A percentile compares a stretch with the other conserved stretches of the same genome.
phyloP scores from a whole-genome alignment of 306 rosid species.

The Arachis stenosperma region DNA sequence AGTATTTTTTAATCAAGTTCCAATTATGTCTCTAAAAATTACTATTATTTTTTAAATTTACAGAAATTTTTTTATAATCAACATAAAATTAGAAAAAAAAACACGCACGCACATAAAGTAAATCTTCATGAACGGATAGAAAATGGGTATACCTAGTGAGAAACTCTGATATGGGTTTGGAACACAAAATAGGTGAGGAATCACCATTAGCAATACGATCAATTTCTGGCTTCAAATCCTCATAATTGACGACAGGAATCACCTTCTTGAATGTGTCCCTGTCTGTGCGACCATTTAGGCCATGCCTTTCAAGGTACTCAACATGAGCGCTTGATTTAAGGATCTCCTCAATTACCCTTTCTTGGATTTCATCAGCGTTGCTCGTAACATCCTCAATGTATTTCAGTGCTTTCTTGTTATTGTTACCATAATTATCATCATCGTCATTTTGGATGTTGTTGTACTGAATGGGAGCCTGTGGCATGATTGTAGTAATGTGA shows the following conservation, averaged over 20 bases:
- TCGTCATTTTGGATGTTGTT: conserved; percentile 10
- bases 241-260: conserved; percentile 62
- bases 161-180: conserved; percentile 67
- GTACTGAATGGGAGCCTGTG: conserved; percentile 43
- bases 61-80: too few relatives aligned
- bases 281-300: conserved; percentile 46
- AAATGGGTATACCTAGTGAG: conserved; percentile 53
- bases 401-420: conserved; percentile 40
- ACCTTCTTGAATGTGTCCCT: conserved; percentile 52
- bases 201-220: conserved; percentile 71
- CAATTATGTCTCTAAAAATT: too few relatives aligned
- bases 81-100: too few relatives aligned
- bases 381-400: conserved; percentile 60
- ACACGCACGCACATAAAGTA: too few relatives aligned
- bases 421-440: not conserved
- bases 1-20: too few relatives aligned
- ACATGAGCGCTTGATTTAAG: conserved; percentile 51
- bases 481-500: conserved; percentile 31
- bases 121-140: too few relatives aligned
- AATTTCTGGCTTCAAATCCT: conserved; percentile 57
- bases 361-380: conserved; percentile 55
- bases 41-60: too few relatives aligned
- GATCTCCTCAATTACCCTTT: conserved; percentile 54
- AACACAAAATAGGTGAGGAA: conserved; percentile 57
- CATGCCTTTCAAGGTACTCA: conserved; percentile 60